These are phyloP conservation scores for Bacidia rubella DNA, from an alignment of 495 filamentous ascomycete genomes.

Conservation along the genomic window DNA sequence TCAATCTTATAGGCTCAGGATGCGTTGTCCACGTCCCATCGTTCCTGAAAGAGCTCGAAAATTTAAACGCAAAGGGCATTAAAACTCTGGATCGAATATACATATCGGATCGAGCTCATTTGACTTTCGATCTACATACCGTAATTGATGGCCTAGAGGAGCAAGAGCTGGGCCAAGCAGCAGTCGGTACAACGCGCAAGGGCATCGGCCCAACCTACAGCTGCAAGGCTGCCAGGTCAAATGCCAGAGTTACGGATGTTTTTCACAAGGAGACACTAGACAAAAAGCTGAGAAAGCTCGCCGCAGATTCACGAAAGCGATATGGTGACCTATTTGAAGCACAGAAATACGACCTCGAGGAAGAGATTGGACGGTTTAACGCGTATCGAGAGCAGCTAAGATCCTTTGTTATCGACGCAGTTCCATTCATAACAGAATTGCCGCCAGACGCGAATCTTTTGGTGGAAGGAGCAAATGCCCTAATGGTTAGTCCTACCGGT, in stretches of 20 bases:
- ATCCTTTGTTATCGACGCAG: slow-evolving; percentile 56
- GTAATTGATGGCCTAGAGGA: slow-evolving; percentile 75
- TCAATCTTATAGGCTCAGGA: slow-evolving; percentile 66
- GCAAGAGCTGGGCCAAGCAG: slow-evolving; percentile 44
- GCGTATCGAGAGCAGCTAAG: slow-evolving; percentile 54
- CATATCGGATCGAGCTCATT: slow-evolving; percentile 68
- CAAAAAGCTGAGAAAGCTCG: slow-evolving; percentile 52
- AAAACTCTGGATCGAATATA: slow-evolving; percentile 54
- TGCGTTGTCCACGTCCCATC: slow-evolving; percentile 65
- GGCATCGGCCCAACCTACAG: slow-evolving; percentile 73
- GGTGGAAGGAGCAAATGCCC: slow-evolving; percentile 81
- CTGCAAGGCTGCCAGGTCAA: slow-evolving; percentile 64
- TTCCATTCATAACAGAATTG: slow-evolving; percentile 38
- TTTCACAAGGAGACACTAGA: slow-evolving; percentile 64
- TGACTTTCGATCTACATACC: slow-evolving; percentile 74
- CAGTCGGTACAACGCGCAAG: slow-evolving; percentile 43
- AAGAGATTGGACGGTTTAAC: slow-evolving; percentile 59
- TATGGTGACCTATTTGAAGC: slow-evolving; percentile 54
- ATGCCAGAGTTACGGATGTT: slow-evolving; percentile 63
- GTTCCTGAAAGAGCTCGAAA: slow-evolving; percentile 77
- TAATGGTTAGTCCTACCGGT: slow-evolving; percentile 48
- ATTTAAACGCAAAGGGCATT: slow-evolving; percentile 59
- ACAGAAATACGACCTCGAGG: slow-evolving; percentile 55
- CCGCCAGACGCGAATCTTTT: slow-evolving; percentile 50
- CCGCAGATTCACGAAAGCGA: slow-evolving; percentile 50